Evolutionary conservation across 164 flowering plant species (phyloP).

Genomic region (Piper longum): DNA sequence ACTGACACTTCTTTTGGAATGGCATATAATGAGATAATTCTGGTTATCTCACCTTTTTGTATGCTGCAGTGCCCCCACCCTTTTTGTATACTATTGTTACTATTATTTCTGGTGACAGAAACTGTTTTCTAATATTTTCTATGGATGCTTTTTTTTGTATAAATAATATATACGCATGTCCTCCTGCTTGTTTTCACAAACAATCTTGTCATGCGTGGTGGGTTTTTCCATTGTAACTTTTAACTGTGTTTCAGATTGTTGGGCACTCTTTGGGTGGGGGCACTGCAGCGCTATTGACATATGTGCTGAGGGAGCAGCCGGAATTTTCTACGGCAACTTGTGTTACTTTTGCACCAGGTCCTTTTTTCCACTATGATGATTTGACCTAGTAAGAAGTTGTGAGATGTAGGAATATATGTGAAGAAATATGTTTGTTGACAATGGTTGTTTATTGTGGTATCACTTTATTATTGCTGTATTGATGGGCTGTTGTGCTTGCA

Average conservation of each 20-base stretch:
- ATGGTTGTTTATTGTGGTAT: too few relatives aligned
- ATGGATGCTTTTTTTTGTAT: background rate
- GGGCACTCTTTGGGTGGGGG: slow-evolving; percentile 99
- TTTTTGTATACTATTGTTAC: too few relatives aligned
- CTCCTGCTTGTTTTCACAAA: background rate
- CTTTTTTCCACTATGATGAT: background rate
- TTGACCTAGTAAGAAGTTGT: too few relatives aligned
- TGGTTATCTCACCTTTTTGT: background rate
- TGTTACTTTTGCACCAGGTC: slow-evolving; percentile 98
- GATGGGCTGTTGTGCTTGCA: slow-evolving; percentile 18
- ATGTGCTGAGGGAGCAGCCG: slow-evolving; percentile 67
- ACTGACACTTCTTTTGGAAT: background rate
- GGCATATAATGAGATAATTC: background rate
- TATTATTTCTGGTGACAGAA: too few relatives aligned
- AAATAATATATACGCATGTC: background rate
- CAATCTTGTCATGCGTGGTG: background rate
- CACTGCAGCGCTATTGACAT: slow-evolving; percentile 93
- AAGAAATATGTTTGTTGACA: too few relatives aligned
- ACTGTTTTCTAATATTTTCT: too few relatives aligned
- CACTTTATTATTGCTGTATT: too few relatives aligned
- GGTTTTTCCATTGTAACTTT: background rate
- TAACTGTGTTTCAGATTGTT: slow-evolving; percentile 37
- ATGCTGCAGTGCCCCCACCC: too few relatives aligned
- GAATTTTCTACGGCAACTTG: slow-evolving; percentile 69
- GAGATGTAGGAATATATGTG: too few relatives aligned